phyloP scores from a whole-genome alignment of 2,329 filamentous ascomycete genomes.

The Neodidymelliopsis sp. region DNA sequence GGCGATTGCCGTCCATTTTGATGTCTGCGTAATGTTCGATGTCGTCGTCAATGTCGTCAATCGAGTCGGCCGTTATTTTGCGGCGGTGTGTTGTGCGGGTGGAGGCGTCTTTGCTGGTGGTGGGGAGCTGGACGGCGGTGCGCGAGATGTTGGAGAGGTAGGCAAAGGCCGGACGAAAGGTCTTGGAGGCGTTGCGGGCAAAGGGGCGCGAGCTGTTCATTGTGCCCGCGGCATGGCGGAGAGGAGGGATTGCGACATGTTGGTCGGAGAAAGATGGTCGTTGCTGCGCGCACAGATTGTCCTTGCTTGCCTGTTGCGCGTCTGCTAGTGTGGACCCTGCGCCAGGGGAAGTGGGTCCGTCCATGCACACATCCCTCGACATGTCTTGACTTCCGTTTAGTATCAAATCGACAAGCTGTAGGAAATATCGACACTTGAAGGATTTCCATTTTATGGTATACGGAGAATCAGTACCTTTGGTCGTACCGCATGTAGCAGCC shows the following conservation, averaged over 20 bases:
- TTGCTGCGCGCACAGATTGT: conserved; percentile 11
- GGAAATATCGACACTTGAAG: too few species aligned
- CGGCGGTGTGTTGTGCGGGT: conserved; percentile 35
- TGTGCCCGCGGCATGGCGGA: conserved; percentile 18
- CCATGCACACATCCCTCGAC: too few species aligned
- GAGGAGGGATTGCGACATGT: conserved; percentile 9
- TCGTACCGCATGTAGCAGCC: too few species aligned
- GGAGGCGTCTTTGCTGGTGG: conserved; percentile 23
- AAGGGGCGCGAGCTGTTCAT: conserved; percentile 48
- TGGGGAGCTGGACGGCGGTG: conserved; percentile 24
- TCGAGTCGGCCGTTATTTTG: conserved; percentile 43
- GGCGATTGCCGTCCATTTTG: conserved; percentile 35
- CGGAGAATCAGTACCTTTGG: too few species aligned
- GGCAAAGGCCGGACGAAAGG: conserved; percentile 47
- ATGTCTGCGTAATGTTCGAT: conserved; percentile 39
- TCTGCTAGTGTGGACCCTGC: conserved; percentile 15
- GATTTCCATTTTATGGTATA: too few species aligned
- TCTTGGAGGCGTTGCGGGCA: conserved; percentile 38
- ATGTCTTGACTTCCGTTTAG: too few species aligned
- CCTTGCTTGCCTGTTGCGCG: conserved; percentile 8
- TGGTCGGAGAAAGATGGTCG: not conserved
- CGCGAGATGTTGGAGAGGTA: conserved; percentile 44
- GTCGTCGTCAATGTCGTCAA: conserved; percentile 49
- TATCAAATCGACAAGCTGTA: too few species aligned
- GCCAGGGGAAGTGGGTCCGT: conserved; percentile 3